These are phyloP conservation scores for Aphanomyces cochlioides DNA, from an alignment of 352 stramenopile genomes.

Conservation along the genomic window DNA sequence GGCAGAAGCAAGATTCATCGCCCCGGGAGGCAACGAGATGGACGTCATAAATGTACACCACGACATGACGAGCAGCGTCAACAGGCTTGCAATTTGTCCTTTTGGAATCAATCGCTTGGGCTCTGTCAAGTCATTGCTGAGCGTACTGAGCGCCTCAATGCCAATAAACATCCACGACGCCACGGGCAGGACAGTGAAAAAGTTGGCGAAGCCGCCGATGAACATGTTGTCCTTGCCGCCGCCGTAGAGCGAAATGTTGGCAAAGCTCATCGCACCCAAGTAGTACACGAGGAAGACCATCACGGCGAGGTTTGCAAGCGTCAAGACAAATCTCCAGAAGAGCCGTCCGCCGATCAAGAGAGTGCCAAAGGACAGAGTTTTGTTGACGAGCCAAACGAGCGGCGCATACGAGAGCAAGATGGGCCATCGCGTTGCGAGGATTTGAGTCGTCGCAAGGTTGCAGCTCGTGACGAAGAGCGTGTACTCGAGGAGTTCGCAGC, in stretches of 20 bases:
- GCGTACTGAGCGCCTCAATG: slow-evolving; percentile 31
- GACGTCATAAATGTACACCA: slow-evolving; percentile 31
- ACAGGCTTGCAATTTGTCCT: slow-evolving; percentile 24
- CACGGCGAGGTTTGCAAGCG: too few relatives aligned
- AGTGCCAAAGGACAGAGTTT: too few relatives aligned
- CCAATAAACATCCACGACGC: slow-evolving; percentile 34
- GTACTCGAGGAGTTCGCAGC: slow-evolving; percentile 28
- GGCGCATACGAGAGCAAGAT: slow-evolving; percentile 35
- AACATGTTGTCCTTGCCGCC: not conserved
- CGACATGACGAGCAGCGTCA: slow-evolving; percentile 17
- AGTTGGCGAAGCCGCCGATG: slow-evolving; percentile 1
- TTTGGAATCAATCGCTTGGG: slow-evolving; percentile 26
- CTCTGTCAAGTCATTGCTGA: slow-evolving; percentile 27
- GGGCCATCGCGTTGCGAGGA: slow-evolving; percentile 16
- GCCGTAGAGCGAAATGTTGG: not conserved
- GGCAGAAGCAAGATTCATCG: not conserved
- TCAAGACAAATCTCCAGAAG: too few relatives aligned
- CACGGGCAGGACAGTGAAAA: slow-evolving; percentile 32
- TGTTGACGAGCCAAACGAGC: slow-evolving; percentile 37
- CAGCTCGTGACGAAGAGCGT: slow-evolving; percentile 20
- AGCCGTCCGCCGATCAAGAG: too few relatives aligned
- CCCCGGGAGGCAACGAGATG: slow-evolving; percentile 20
- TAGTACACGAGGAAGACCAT: slow-evolving; percentile 8
- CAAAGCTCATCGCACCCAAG: slow-evolving; percentile 33
- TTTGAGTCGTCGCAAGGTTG: not conserved